Conservation (phyloP, 306 rosid genomes). For the Glycyrrhiza uralensis region DNA sequence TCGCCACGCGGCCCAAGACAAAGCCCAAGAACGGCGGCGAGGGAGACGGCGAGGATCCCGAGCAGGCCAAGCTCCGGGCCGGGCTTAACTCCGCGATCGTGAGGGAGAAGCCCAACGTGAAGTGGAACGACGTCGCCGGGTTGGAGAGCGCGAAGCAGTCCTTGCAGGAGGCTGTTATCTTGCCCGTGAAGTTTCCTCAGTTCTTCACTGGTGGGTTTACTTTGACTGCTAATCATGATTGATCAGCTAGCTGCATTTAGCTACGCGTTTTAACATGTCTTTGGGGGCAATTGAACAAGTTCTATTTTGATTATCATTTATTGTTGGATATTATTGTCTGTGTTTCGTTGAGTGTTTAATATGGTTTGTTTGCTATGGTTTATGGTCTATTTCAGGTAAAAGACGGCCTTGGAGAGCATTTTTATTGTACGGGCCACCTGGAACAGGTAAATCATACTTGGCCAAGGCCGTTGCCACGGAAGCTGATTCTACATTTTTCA, state of each 20-base stretch:
- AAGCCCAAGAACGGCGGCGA: constrained; percentile 77
- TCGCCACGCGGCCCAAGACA: constrained; percentile 80
- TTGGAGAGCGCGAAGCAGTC: constrained; percentile 96
- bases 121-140: constrained; percentile 98
- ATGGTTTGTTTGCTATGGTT: too few relatives aligned
- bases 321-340: not conserved
- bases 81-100: constrained; percentile 90
- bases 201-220: constrained; percentile 77
- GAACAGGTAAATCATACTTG: constrained; percentile 97
- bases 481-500: constrained; percentile 97
- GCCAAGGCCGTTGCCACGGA: constrained; percentile 99
- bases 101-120: constrained; percentile 88
- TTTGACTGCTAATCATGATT: not conserved
- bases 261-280: not conserved
- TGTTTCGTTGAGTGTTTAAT: not conserved
- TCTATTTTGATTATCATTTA: not conserved
- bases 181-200: constrained; percentile 95
- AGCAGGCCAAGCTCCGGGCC: constrained; percentile 80
- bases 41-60: constrained; percentile 88
- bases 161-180: constrained; percentile 90
- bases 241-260: not conserved
- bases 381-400: constrained; percentile 55
- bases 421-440: constrained; percentile 93
- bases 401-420: constrained; percentile 99
- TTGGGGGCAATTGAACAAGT: not conserved